Evolutionary conservation across 208 protist genomes (phyloP).

Genomic region (Leishmania guyanensis): DNA sequence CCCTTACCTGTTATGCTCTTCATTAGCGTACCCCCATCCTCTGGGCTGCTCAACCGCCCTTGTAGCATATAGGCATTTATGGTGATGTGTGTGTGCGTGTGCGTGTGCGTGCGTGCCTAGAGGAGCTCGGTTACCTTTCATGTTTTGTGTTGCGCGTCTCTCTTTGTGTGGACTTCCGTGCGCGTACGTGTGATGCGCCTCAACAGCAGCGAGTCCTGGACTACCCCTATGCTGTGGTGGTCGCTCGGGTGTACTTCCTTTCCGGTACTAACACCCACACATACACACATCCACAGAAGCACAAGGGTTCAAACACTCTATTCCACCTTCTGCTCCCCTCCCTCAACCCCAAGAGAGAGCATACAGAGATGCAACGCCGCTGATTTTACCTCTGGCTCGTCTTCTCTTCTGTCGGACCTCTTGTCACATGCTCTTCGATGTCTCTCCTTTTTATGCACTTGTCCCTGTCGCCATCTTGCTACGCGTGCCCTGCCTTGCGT

Average conservation of each 20-base stretch:
- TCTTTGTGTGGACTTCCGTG: not conserved
- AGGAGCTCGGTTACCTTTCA: not conserved
- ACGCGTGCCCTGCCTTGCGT: not conserved
- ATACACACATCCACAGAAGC: constrained; percentile 9
- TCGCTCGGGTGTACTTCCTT: not conserved
- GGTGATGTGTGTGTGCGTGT: not conserved
- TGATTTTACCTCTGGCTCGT: too few relatives aligned
- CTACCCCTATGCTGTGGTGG: not conserved
- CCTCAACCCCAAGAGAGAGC: not conserved
- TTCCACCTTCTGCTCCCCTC: not conserved
- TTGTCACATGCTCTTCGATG: too few relatives aligned
- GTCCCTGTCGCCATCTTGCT: too few relatives aligned
- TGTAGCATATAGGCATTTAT: constrained; percentile 6
- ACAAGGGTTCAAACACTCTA: not conserved
- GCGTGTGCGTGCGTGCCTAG: not conserved
- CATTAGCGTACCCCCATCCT: not conserved
- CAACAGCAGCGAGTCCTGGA: not conserved
- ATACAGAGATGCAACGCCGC: too few relatives aligned
- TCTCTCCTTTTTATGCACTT: too few relatives aligned
- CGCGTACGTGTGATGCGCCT: not conserved
- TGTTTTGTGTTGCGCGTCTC: not conserved
- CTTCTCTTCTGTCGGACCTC: too few relatives aligned
- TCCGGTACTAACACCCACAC: not conserved
- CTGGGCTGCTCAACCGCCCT: constrained; percentile 8
- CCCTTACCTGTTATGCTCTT: not conserved